Base-by-base conservation (phyloP, 257 asterid species). In the Nemophila menziesii region DNA sequence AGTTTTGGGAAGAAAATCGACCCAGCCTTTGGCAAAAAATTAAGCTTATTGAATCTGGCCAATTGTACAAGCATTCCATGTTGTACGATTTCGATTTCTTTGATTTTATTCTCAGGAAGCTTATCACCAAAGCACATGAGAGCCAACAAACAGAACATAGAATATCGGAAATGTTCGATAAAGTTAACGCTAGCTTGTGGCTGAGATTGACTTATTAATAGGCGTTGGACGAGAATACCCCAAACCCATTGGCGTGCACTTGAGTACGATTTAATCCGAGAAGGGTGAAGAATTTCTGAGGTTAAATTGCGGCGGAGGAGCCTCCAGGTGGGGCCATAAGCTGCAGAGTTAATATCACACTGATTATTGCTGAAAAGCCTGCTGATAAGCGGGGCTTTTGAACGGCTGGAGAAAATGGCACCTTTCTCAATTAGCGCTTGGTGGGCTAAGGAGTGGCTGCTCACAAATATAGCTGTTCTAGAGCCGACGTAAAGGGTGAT, bases 111-210 rank as follows among this genome's bases (percentile, higher is more conserved):
- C 56, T 74, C 90, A 11, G 17, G 44, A 1, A 71, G 63, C 61
- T 70, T 63, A 22, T 74, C 90, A 16, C 90, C 86, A 11, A 81
- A 78, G 55, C 93, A 74, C 80, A 78, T 78, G 33, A 66, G 49
- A 27, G 56, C 78, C 8, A 78, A 74, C 27, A 74, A 48, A 29
- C 74, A 57, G 54, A 81, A 81, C 76, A 78, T 70, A 20, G 90
- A 75, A 60, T 59, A 65, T 54, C 72, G 85, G 56, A 78, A 72
- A 33, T 81, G 77, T 5, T 74, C 69, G 3, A 56, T 44, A 22
- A 56, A 43, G 27, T 10, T 43, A n/a, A 44, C 44, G 13, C 8
- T 14, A 5, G 6, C 47, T 11, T 20, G 37, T 2, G 20, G 22
- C 9, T 41, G 43, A 22, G 18, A 22, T 22, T 9, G 19, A 1